phyloP scores from a whole-genome alignment of 192 early-diverging fungal genomes.

The Mortierella alpina region DNA sequence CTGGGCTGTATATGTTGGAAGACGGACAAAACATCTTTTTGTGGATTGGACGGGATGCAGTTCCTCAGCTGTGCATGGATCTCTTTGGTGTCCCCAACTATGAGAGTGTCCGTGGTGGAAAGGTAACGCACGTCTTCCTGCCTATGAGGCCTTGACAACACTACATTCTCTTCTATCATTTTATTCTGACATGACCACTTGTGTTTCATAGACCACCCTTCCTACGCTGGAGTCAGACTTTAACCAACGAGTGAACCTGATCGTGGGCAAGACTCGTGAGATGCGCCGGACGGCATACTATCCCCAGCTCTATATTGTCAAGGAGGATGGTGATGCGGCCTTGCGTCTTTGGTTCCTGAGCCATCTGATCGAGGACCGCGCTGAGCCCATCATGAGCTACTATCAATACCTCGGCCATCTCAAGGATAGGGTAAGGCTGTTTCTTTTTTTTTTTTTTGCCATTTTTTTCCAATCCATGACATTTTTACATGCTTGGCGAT shows the following conservation, averaged over 20 bases:
- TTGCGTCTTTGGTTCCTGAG: slow-evolving; percentile 87
- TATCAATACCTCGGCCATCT: slow-evolving; percentile 79
- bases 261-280: slow-evolving; percentile 79
- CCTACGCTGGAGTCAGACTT: slow-evolving; percentile 77
- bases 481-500: not conserved
- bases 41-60: slow-evolving; percentile 87
- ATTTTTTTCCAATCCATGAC: not conserved
- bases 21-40: slow-evolving; percentile 86
- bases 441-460: not conserved
- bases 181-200: not conserved
- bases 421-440: slow-evolving; percentile 69
- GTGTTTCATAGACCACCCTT: slow-evolving; percentile 66
- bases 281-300: slow-evolving; percentile 75
- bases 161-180: not conserved
- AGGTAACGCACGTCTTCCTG: slow-evolving; percentile 60
- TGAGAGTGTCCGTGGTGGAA: slow-evolving; percentile 81
- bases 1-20: slow-evolving; percentile 90
- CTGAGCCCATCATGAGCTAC: slow-evolving; percentile 80
- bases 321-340: slow-evolving; percentile 91
- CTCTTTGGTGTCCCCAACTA: slow-evolving; percentile 84
- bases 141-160: not conserved
- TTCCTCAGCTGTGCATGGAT: slow-evolving; percentile 76
- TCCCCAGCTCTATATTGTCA: slow-evolving; percentile 85
- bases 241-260: slow-evolving; percentile 76
- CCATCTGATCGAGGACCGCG: slow-evolving; percentile 93